phyloP scores from a whole-genome alignment of 73 alveolate genomes.

The Paramecium pentaurelia region DNA sequence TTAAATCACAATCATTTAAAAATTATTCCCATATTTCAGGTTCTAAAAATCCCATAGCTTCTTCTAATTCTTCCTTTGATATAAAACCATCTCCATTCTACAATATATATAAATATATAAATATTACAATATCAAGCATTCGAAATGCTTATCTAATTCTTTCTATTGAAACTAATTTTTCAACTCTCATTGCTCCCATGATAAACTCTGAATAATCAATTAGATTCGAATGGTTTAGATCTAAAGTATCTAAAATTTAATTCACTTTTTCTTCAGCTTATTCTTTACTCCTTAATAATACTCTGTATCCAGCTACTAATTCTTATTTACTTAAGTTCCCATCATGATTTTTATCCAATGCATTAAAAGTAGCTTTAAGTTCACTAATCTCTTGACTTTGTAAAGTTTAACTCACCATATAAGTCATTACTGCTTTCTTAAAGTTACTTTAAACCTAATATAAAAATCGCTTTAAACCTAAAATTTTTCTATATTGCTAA shows the following conservation, averaged over 20 bases:
- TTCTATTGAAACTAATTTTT: conserved; percentile 39
- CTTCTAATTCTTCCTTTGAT: conserved; percentile 39
- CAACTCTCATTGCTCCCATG: conserved; percentile 56
- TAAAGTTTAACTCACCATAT: background rate
- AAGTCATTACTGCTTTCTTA: conserved; percentile 12
- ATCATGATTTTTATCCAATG: conserved; percentile 63
- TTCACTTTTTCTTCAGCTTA: conserved; percentile 44
- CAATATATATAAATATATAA: background rate
- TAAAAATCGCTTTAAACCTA: background rate
- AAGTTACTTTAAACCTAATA: background rate
- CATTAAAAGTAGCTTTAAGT: background rate
- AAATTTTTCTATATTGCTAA: background rate
- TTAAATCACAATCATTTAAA: conserved; percentile 37
- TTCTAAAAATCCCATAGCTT: conserved; percentile 51
- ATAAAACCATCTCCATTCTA: conserved; percentile 57
- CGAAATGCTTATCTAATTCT: conserved; percentile 53
- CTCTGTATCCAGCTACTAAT: conserved; percentile 38
- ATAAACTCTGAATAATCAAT: conserved; percentile 63
- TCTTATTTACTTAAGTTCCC: conserved; percentile 59
- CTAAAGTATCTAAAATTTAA: conserved; percentile 49
- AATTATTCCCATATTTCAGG: conserved; percentile 47
- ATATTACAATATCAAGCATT: conserved; percentile 54
- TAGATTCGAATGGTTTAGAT: conserved; percentile 56
- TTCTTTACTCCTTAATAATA: background rate
- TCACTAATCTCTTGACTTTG: background rate